These are phyloP conservation scores for Eucalyptus microcorys DNA, from an alignment of 345 rosid genomes.

Conservation along the genomic window DNA sequence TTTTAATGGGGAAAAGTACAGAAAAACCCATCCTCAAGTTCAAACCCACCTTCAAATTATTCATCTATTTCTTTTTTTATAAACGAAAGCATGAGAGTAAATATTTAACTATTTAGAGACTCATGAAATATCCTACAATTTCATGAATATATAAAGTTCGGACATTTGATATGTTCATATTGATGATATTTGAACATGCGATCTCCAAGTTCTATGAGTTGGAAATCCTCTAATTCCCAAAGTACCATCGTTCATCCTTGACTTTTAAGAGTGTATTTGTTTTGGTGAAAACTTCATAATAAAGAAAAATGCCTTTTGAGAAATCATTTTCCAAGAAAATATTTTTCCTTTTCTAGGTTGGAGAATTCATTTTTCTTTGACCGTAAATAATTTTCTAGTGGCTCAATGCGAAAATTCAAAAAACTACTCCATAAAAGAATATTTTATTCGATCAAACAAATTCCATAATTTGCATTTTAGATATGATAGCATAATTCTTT, in stretches of 20 bases:
- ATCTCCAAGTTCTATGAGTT: not conserved
- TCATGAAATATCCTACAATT: fast-evolving
- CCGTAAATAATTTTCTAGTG: not conserved
- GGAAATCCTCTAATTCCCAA: not conserved
- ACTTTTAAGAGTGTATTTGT: not conserved
- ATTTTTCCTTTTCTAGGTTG: not conserved
- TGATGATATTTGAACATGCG: not conserved
- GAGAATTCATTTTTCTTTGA: not conserved
- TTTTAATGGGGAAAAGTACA: not conserved
- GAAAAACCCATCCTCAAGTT: not conserved
- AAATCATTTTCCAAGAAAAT: not conserved
- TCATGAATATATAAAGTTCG: fast-evolving
- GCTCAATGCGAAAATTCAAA: not conserved
- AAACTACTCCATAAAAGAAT: not conserved
- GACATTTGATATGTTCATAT: not conserved
- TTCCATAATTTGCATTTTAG: not conserved
- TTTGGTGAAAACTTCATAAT: not conserved
- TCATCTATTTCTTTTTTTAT: not conserved
- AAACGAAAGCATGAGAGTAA: not conserved
- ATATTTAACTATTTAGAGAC: not conserved
- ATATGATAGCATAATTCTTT: not conserved
- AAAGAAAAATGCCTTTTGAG: not conserved
- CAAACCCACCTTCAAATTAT: not conserved
- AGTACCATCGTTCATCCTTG: not conserved
- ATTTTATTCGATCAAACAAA: not conserved